Evolutionary conservation across 2,329 filamentous ascomycete genomes (phyloP).

Genomic region (Hortaea werneckii): DNA sequence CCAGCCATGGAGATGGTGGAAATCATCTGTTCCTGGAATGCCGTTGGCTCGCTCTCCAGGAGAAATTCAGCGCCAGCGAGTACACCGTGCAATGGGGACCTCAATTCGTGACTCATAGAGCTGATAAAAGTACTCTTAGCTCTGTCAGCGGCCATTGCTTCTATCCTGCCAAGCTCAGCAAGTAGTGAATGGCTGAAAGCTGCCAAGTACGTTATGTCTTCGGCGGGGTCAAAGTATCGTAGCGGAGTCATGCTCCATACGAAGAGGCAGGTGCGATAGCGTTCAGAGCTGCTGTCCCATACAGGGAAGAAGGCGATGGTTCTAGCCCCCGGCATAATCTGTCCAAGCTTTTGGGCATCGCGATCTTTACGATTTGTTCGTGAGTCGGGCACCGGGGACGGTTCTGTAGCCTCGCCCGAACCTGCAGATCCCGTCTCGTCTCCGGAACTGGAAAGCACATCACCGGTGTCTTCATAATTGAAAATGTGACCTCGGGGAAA

Average conservation of each 20-base stretch:
- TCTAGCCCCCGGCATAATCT: constrained; percentile 29
- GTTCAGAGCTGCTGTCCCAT: constrained; percentile 28
- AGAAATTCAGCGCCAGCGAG: constrained; percentile 41
- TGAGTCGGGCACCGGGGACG: neutral
- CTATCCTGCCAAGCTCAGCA: constrained; percentile 28
- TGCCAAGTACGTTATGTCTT: constrained; percentile 28
- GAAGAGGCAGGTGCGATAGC: constrained; percentile 3
- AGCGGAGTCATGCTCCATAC: constrained; percentile 3
- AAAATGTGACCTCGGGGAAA: constrained; percentile 6
- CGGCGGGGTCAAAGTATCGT: constrained; percentile 6
- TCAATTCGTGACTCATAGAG: constrained; percentile 42
- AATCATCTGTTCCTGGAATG: neutral
- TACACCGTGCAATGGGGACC: constrained; percentile 35
- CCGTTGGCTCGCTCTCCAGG: constrained; percentile 24
- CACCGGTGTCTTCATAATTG: constrained; percentile 14
- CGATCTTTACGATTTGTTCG: neutral
- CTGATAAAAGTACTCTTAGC: constrained; percentile 40
- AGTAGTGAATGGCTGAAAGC: constrained; percentile 31
- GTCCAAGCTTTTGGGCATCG: constrained; percentile 25
- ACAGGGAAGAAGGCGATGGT: constrained; percentile 41
- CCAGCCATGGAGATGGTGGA: neutral
- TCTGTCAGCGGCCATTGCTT: constrained; percentile 30
- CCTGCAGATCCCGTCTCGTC: constrained; percentile 1
- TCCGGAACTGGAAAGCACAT: constrained; percentile 13
- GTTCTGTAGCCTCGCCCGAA: neutral